These are phyloP conservation scores for Liquidambar formosana DNA, from an alignment of 164 flowering plant genomes.

Conservation along the genomic window DNA sequence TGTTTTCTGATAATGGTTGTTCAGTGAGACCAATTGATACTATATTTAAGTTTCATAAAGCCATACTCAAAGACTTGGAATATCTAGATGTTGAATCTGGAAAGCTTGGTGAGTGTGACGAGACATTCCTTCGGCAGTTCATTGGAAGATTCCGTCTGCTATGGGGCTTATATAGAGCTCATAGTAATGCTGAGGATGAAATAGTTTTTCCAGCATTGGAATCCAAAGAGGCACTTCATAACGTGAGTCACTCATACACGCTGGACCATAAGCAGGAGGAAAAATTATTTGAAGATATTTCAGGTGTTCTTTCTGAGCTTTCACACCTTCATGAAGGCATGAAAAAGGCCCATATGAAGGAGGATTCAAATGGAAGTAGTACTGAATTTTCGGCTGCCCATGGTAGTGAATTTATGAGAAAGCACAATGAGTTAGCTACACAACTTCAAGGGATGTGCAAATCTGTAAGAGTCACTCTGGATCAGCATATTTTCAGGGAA, in stretches of 20 bases:
- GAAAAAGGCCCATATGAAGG: constrained; percentile 19
- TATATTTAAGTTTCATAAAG: constrained; percentile 94
- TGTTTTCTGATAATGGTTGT: constrained; percentile 38
- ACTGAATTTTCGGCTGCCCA: constrained; percentile 12
- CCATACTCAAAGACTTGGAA: constrained; percentile 92
- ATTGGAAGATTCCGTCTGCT: constrained; percentile 89
- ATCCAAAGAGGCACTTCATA: constrained; percentile 91
- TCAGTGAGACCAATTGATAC: constrained; percentile 81
- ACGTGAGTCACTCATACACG: constrained; percentile 98
- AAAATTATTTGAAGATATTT: constrained; percentile 81
- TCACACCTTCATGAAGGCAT: constrained; percentile 55
- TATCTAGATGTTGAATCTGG: constrained; percentile 95
- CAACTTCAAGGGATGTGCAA: constrained; percentile 98
- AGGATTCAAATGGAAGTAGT: constrained; percentile 20
- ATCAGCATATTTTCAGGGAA: constrained; percentile 90
- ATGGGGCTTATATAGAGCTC: constrained; percentile 95
- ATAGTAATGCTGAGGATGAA: constrained; percentile 99
- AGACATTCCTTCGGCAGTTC: constrained; percentile 72
- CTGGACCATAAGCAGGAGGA: constrained; percentile 98
- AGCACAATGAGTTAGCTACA: constrained; percentile 74
- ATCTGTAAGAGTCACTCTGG: constrained; percentile 81
- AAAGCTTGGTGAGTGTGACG: constrained; percentile 74
- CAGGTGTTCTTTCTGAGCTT: constrained; percentile 70
- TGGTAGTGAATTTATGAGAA: constrained; percentile 30
- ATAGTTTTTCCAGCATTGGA: constrained; percentile 97